A percentile compares a stretch with the other conserved stretches of the same genome.
Conservation (phyloP, 352 stramenopile species). For the Phytophthora ohioensis region DNA sequence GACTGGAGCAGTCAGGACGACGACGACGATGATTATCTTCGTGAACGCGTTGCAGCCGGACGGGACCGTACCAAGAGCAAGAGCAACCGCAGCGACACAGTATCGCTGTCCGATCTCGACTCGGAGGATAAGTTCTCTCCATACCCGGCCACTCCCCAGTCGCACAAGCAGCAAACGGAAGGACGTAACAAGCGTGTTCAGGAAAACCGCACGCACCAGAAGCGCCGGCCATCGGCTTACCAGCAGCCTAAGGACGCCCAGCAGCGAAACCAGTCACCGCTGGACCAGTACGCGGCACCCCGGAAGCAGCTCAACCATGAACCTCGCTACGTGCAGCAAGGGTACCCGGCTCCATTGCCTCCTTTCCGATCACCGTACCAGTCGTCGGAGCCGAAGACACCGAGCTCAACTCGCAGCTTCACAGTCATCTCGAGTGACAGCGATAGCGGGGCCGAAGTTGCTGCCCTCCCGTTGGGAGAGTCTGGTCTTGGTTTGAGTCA, state of each 20-base stretch:
- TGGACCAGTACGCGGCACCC: constrained; percentile 37
- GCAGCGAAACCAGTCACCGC: constrained; percentile 32
- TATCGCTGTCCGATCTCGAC: constrained; percentile 45
- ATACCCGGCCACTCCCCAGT: constrained; percentile 35
- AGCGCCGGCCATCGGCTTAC: constrained; percentile 10
- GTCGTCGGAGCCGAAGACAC: constrained; percentile 24
- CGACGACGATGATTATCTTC: constrained; percentile 46
- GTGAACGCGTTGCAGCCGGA: constrained; percentile 22
- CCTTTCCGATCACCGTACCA: constrained; percentile 41
- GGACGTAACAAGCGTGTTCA: constrained; percentile 44
- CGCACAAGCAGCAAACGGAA: constrained; percentile 41
- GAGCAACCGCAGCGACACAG: constrained; percentile 28
- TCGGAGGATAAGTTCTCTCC: constrained; percentile 48
- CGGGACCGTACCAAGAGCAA: constrained; percentile 26
- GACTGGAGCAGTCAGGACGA: constrained; percentile 53
- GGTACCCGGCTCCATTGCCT: constrained; percentile 21
- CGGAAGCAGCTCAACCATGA: constrained; percentile 27
- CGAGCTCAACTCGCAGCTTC: constrained; percentile 35
- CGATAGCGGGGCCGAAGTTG: constrained; percentile 34
- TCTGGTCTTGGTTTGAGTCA: constrained; percentile 47
- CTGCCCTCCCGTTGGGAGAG: constrained; percentile 17
- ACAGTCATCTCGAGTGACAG: constrained; percentile 42
- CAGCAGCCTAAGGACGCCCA: background rate
- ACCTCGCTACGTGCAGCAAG: constrained; percentile 18
- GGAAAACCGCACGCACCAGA: constrained; percentile 38